Evolutionary conservation across 306 rosid species (phyloP), one percentile per base, ranked within the genome.

Genomic region (Corylus avellana): DNA sequence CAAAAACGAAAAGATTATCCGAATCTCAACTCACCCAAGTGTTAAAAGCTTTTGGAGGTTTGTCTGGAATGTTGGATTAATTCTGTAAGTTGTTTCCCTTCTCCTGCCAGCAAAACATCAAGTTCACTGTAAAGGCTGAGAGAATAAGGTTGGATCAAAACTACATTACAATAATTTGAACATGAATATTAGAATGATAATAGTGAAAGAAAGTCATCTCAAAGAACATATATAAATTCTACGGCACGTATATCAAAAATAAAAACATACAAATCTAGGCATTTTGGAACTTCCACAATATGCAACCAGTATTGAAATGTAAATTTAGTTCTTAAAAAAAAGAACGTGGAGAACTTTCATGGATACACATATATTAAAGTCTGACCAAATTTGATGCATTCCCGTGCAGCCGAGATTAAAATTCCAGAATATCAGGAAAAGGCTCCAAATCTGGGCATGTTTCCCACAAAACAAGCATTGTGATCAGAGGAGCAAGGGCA

Each of bases 21-120:
- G 64, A 16, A 81, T 27, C 63, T 50, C 71, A 74, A 78, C 94
- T 87, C 81, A 95, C 98, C 98, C 98, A 29, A 78, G 80, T 13
- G 90, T 76, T 81, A 95, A 79, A 76, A 92, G 97, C 86, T 89
- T 88, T 81, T 88, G 97, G 84, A 95, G 93, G 83, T 95, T 95
- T 50, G 81, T 87, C 87, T 91, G 98, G 78, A 87, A 95, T 55
- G 90, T 91, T 59, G 89, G 84, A 82, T 90, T 92, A 73, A 95
- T 76, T 75, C 88, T 88, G 87, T 92, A 95, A 51, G 87, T 92
- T 83, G 86, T 85, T 72, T 88, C 98, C 77, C 86, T 90, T 87
- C 89, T 95, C 93, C 98, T 95, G 88, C 70, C 75, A 88, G 44
- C 42, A 77, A 75, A 47, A 51, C 58, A 72, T 53, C 75, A 46